Evolutionary conservation across 1,284 basidiomycete genomes (phyloP).

Genomic region (Ganoderma sinense): DNA sequence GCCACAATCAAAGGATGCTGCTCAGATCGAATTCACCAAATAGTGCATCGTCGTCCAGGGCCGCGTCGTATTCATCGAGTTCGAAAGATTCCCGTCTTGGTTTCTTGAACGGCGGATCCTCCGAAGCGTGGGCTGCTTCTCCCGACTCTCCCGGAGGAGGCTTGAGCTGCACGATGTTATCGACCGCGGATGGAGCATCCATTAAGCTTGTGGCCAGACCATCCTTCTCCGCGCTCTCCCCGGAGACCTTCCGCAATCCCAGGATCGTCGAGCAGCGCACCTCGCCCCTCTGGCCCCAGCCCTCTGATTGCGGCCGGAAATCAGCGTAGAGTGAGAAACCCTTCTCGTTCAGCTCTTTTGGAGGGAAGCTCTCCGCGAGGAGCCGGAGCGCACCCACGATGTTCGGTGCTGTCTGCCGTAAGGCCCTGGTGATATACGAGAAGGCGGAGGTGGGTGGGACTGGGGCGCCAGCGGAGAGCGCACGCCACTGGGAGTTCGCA

Average conservation of each 20-base stretch:
- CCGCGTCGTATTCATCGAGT: conserved; percentile 60
- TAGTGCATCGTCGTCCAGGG: conserved; percentile 53
- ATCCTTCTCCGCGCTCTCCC: conserved; percentile 18
- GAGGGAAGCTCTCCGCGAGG: conserved; percentile 73
- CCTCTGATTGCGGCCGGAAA: conserved; percentile 75
- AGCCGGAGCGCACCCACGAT: conserved; percentile 85
- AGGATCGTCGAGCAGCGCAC: conserved; percentile 71
- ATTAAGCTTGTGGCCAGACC: not conserved
- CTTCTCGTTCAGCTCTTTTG: conserved; percentile 70
- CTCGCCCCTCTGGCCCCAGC: conserved; percentile 80
- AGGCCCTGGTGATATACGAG: conserved; percentile 82
- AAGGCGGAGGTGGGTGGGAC: conserved; percentile 79
- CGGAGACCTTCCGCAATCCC: conserved; percentile 51
- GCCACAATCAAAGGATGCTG: conserved; percentile 35
- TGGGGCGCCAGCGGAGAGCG: conserved; percentile 77
- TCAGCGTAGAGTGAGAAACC: conserved; percentile 81
- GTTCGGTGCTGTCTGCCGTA: conserved; percentile 78
- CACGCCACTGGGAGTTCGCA: conserved; percentile 75
- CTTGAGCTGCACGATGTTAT: conserved; percentile 34
- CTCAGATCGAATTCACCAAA: conserved; percentile 51
- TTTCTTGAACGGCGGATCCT: conserved; percentile 50
- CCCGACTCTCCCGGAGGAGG: conserved; percentile 13
- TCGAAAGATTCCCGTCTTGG: conserved; percentile 40
- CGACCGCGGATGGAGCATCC: conserved; percentile 3
- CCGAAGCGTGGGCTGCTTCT: conserved; percentile 16